phyloP scores from a whole-genome alignment of 805 yeast genomes.

The Wickerhamomyces subpelliculosus region DNA sequence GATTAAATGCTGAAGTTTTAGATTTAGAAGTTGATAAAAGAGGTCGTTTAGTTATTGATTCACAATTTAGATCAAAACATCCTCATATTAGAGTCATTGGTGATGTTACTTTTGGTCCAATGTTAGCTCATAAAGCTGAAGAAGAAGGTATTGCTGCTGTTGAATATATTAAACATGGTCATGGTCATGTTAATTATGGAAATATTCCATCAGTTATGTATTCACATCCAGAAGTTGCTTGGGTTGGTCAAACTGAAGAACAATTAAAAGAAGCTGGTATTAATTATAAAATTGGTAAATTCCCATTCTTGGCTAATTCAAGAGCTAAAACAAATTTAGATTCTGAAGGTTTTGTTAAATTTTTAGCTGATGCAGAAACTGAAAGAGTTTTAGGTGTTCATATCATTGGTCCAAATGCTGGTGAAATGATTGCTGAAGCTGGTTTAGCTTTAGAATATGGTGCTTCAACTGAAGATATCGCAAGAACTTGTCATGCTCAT shows the following conservation, averaged over 20 bases:
- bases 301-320: conserved; percentile 98
- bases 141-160: conserved; percentile 99
- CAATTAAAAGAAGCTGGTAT: conserved; percentile 90
- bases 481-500: conserved; percentile 97
- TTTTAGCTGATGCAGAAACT: conserved; percentile 93
- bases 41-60: conserved; percentile 92
- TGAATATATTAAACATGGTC: conserved; percentile 87
- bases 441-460: conserved; percentile 98
- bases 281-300: conserved; percentile 90
- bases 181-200: conserved; percentile 97
- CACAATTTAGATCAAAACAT: conserved; percentile 85
- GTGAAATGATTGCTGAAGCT: conserved; percentile 99
- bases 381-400: conserved; percentile 95
- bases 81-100: conserved; percentile 96
- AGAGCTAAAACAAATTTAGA: conserved; percentile 98
- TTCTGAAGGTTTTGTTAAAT: conserved; percentile 95
- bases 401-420: conserved; percentile 97
- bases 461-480: conserved; percentile 95
- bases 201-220: conserved; percentile 99
- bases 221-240: conserved; percentile 98
- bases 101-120: conserved; percentile 96
- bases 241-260: conserved; percentile 97
- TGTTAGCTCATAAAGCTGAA: conserved; percentile 99
- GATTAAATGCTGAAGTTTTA: conserved; percentile 79
- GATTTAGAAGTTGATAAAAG: conserved; percentile 88